These are phyloP conservation scores for Termitomyces sp. DNA, from an alignment of 768 basidiomycete genomes.

Conservation along the genomic window DNA sequence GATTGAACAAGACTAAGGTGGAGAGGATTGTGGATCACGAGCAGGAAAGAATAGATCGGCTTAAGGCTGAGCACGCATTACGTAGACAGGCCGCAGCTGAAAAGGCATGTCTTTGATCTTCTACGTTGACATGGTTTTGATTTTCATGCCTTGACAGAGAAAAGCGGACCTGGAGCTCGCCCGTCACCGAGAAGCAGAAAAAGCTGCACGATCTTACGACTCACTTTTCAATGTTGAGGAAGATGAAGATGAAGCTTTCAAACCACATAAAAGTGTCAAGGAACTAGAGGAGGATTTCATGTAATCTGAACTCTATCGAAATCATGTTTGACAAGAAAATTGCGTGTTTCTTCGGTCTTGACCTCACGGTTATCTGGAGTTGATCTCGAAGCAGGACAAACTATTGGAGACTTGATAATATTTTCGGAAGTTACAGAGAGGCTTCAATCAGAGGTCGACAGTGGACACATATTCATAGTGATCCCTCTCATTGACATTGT, in stretches of 20 bases:
- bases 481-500: not conserved
- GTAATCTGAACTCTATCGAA: conserved; percentile 32
- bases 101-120: conserved; percentile 41
- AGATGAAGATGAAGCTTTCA: conserved; percentile 42
- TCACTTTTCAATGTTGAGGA: conserved; percentile 66
- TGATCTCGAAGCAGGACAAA: not conserved
- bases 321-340: not conserved
- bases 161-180: conserved; percentile 76
- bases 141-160: conserved; percentile 40
- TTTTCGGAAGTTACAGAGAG: not conserved
- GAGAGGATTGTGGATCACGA: conserved; percentile 89
- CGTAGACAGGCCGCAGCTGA: conserved; percentile 61
- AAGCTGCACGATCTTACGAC: conserved; percentile 85
- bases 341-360: not conserved
- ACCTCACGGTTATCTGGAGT: not conserved
- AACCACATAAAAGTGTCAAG: conserved; percentile 52
- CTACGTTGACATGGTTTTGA: not conserved
- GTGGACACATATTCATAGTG: not conserved
- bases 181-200: conserved; percentile 76
- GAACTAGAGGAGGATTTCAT: conserved; percentile 90
- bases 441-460: not conserved
- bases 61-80: conserved; percentile 68
- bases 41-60: conserved; percentile 74
- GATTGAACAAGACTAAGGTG: conserved; percentile 89
- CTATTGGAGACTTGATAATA: too few species aligned